Evolutionary conservation across 345 rosid genomes (phyloP), one percentile per base, ranked within the genome.

Genomic region (Linum lewisii): DNA sequence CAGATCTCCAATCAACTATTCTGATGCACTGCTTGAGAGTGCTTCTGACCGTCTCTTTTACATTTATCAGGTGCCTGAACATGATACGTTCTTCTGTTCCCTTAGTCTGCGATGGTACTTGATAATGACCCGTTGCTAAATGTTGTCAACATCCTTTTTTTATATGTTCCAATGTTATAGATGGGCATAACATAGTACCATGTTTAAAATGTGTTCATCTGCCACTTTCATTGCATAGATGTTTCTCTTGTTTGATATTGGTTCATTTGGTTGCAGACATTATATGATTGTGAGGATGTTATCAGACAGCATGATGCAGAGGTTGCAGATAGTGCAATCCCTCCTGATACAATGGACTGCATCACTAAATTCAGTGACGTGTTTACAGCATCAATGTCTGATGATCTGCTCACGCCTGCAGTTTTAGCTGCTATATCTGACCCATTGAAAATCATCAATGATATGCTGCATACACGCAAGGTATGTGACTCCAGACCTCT

Each of bases 11-110:
- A 78, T 93, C 73, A 89, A 93, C 72, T 93, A 86, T 64, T 85
- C 99, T 16, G 84, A 77, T 67, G 65, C 73, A 47, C 91, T 75
- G 63, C 95, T 93, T 24, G 99, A 89, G 80, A 81, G 82, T 77
- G 95, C 99, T 75, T 93, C 97, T 0, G 99, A 93, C 44, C 94
- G 99, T 64, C 69, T 83, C 52, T 93, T 80, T 76, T 93, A 93
- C 79, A 83, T 92, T 19, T 87, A 79, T 79, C 98, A 91, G 94
- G 98, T 91, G 73, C 47, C 11, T 21, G 36, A 51, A 24, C 14
- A 29, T 37, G 19, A 4, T 55, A 13, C 57, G 23, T 60, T 10
- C 21, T 54, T 6, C 38, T 54, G 14, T 5, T 53, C 25, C 57
- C 23, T 7, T 44, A 26, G 32, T 15, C 54, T 23, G 23, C 63